Conservation (phyloP, 2,329 filamentous ascomycete species). For the Neofusicoccum umdonicola region DNA sequence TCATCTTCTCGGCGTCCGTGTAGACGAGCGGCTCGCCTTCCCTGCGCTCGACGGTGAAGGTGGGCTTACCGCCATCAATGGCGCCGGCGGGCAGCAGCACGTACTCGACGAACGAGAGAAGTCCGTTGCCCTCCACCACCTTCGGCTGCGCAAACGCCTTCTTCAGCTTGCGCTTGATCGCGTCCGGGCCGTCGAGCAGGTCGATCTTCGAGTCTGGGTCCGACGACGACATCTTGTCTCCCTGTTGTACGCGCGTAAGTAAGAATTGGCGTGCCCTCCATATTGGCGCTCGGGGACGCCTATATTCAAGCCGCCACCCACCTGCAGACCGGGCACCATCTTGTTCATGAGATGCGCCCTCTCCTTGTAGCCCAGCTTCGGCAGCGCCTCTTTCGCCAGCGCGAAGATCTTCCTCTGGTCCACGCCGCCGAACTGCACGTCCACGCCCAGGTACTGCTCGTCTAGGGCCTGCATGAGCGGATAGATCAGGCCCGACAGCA, state of each 20-base stretch:
- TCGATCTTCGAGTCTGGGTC: conserved; percentile 86
- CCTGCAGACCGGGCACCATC: conserved; percentile 81
- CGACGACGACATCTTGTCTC: conserved; percentile 75
- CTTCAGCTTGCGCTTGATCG: conserved; percentile 64
- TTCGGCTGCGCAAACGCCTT: conserved; percentile 79
- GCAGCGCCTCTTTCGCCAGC: conserved; percentile 78
- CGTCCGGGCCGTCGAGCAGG: conserved; percentile 75
- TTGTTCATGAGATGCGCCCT: conserved; percentile 75
- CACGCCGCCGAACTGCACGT: conserved; percentile 74
- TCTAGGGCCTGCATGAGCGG: conserved; percentile 87
- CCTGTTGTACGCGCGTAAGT: conserved; percentile 55
- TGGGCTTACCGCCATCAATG: conserved; percentile 54
- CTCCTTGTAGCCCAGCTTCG: conserved; percentile 78
- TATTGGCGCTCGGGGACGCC: too few relatives aligned
- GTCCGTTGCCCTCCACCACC: conserved; percentile 78
- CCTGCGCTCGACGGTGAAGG: conserved; percentile 68
- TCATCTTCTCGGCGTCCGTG: conserved; percentile 69
- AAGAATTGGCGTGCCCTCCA: conserved; percentile 21
- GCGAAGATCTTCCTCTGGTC: conserved; percentile 91
- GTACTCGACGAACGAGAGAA: conserved; percentile 82
- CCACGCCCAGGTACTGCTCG: conserved; percentile 77
- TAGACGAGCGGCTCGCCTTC: conserved; percentile 77
- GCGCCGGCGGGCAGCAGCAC: conserved; percentile 76
- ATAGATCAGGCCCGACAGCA: conserved; percentile 74
- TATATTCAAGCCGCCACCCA: conserved; percentile 70